These are phyloP conservation scores for Pseudogymnoascus destructans DNA, from an alignment of 2,329 filamentous ascomycete genomes.

Conservation along the genomic window DNA sequence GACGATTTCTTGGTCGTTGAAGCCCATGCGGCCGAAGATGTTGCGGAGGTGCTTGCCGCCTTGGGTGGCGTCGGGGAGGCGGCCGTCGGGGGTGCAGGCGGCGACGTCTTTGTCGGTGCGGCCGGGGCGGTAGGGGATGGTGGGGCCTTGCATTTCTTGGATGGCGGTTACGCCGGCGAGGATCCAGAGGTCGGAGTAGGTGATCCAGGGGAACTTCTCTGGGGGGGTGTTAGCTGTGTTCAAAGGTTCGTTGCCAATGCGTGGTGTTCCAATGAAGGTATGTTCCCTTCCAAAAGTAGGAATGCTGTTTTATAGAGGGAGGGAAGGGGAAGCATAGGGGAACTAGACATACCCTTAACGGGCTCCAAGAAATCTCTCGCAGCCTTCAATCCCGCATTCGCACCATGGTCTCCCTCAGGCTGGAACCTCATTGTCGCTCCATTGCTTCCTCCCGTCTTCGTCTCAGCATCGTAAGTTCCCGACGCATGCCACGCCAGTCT, in stretches of 20 bases:
- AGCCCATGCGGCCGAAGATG: conserved; percentile 96
- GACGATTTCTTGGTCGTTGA: conserved; percentile 93
- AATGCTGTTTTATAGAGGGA: not conserved
- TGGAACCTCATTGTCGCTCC: conserved; percentile 94
- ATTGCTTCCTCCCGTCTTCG: conserved; percentile 83
- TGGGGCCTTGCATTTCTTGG: conserved; percentile 88
- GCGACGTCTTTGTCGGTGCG: conserved; percentile 65
- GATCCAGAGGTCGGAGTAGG: conserved; percentile 95
- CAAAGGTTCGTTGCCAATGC: not conserved
- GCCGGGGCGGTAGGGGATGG: conserved; percentile 78
- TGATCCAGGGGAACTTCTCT: conserved; percentile 86
- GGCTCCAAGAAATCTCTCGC: conserved; percentile 91
- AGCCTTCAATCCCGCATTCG: conserved; percentile 77
- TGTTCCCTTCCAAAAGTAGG: not conserved
- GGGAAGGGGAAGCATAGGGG: not conserved
- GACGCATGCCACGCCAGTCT: conserved; percentile 89
- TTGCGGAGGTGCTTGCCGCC: conserved; percentile 68
- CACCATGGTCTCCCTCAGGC: conserved; percentile 79
- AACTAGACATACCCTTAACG: conserved; percentile 53
- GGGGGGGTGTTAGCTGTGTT: conserved; percentile 16
- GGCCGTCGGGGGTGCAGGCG: conserved; percentile 87
- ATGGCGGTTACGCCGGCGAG: conserved; percentile 72
- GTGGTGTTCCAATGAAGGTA: not conserved
- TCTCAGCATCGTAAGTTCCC: conserved; percentile 82
- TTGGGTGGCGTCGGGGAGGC: conserved; percentile 71